Conservation (phyloP, 2,329 filamentous ascomycete genomes). For the Ceratocystis eucalypticola region DNA sequence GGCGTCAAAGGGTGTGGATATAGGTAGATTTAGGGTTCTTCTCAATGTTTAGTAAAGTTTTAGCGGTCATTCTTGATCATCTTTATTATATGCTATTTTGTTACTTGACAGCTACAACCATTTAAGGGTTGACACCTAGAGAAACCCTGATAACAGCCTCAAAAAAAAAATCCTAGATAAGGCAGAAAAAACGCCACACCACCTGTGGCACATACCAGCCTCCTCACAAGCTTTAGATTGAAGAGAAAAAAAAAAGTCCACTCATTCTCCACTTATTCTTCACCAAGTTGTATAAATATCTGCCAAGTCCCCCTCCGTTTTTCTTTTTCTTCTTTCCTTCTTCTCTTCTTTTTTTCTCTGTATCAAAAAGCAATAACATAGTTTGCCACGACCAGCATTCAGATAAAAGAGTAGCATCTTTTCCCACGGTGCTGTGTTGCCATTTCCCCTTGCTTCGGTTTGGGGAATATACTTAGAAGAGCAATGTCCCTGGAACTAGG, state of each 20-base stretch:
- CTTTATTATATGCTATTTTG: background rate
- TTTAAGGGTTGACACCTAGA: background rate
- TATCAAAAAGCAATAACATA: conserved; percentile 20
- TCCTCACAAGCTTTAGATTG: background rate
- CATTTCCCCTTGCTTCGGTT: conserved; percentile 18
- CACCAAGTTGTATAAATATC: conserved; percentile 16
- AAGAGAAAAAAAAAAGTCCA: conserved; percentile 3
- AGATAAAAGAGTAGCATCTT: conserved; percentile 4
- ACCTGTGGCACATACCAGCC: conserved; percentile 2
- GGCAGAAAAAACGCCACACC: background rate
- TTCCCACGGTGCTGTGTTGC: conserved; percentile 20
- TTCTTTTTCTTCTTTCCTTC: conserved; percentile 15
- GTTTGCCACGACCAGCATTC: conserved; percentile 20
- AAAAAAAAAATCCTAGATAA: background rate
- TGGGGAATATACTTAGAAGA: conserved; percentile 19
- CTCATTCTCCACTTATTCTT: background rate
- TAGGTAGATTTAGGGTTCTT: background rate
- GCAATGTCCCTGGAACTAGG: conserved; percentile 20
- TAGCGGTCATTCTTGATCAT: no score
- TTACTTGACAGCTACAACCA: background rate
- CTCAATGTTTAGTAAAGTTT: no score
- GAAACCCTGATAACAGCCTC: background rate
- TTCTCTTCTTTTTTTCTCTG: conserved; percentile 18
- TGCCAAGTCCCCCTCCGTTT: background rate
- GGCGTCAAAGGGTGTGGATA: background rate